phyloP scores from a whole-genome alignment of 768 basidiomycete species.

The Paxillus ammoniavirescens region DNA sequence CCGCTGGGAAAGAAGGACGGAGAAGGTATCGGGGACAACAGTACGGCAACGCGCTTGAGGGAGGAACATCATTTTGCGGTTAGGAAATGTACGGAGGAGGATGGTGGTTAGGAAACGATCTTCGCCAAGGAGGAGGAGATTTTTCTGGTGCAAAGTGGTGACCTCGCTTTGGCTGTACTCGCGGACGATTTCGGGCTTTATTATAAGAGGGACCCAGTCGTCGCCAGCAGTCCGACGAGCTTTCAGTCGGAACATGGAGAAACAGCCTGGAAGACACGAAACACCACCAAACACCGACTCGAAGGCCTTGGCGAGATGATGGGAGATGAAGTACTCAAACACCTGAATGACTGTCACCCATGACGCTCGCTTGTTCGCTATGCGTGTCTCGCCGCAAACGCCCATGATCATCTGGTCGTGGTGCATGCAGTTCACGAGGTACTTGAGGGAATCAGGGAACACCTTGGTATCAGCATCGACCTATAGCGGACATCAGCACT shows the following conservation, averaged over 20 bases:
- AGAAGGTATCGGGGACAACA: constrained; percentile 94
- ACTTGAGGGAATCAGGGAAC: constrained; percentile 83
- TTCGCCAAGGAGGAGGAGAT: constrained; percentile 92
- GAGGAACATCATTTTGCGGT: constrained; percentile 99
- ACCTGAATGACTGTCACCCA: constrained; percentile 99
- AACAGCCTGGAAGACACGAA: constrained; percentile 98
- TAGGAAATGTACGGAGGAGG: constrained; percentile 94
- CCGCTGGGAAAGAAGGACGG: constrained; percentile 90
- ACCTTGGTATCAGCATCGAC: constrained; percentile 99
- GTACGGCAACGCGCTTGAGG: constrained; percentile 95
- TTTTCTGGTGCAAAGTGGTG: constrained; percentile 95
- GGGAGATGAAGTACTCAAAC: constrained; percentile 98
- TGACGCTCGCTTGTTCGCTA: constrained; percentile 96
- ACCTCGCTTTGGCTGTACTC: constrained; percentile 96
- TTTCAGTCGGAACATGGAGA: constrained; percentile 99
- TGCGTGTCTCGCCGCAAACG: constrained; percentile 96
- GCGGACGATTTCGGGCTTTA: constrained; percentile 95
- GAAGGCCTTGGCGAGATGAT: constrained; percentile 97
- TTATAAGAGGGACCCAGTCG: constrained; percentile 96
- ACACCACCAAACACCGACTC: constrained; percentile 99
- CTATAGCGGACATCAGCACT: constrained; percentile 41
- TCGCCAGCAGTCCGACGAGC: constrained; percentile 84
- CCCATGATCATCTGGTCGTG: constrained; percentile 99
- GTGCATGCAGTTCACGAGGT: constrained; percentile 98
- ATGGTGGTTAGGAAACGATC: constrained; percentile 98